Evolutionary conservation across 2,329 filamentous ascomycete genomes (phyloP).

Genomic region (Diaporthe sp.): DNA sequence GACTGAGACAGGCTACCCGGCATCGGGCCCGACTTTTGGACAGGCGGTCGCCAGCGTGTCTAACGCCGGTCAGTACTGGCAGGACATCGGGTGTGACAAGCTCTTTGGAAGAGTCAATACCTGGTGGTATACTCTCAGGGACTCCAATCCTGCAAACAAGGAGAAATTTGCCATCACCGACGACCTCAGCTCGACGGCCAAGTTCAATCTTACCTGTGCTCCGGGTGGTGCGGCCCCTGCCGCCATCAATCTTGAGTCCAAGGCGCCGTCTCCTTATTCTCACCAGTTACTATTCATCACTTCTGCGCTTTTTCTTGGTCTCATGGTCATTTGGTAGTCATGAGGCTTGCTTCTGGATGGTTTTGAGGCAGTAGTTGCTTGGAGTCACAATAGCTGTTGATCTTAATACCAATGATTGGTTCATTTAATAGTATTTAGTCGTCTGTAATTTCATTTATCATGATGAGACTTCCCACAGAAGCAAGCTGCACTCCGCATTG

Average conservation of each 20-base stretch:
- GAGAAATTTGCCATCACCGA: slow-evolving; percentile 68
- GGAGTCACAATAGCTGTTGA: neutral
- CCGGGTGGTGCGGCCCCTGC: neutral
- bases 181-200: slow-evolving; percentile 47
- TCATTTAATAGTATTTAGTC: neutral
- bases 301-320: neutral
- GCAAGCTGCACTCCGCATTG: neutral
- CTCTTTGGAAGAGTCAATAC: slow-evolving; percentile 66
- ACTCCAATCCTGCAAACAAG: slow-evolving; percentile 69
- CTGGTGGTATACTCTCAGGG: slow-evolving; percentile 72
- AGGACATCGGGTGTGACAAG: slow-evolving; percentile 67
- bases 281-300: neutral
- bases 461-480: neutral
- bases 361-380: neutral
- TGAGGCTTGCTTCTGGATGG: neutral
- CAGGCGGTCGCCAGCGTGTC: neutral
- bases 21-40: neutral
- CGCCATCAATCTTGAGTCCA: neutral
- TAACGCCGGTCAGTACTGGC: slow-evolving; percentile 74
- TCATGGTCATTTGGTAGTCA: neutral
- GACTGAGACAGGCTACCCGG: neutral
- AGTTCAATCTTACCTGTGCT: neutral
- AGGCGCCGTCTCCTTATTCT: neutral
- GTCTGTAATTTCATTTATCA: neutral
- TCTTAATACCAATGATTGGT: neutral